Evolutionary conservation across 78 protist genomes (phyloP).

Genomic region (Salpingoeca rosetta): DNA sequence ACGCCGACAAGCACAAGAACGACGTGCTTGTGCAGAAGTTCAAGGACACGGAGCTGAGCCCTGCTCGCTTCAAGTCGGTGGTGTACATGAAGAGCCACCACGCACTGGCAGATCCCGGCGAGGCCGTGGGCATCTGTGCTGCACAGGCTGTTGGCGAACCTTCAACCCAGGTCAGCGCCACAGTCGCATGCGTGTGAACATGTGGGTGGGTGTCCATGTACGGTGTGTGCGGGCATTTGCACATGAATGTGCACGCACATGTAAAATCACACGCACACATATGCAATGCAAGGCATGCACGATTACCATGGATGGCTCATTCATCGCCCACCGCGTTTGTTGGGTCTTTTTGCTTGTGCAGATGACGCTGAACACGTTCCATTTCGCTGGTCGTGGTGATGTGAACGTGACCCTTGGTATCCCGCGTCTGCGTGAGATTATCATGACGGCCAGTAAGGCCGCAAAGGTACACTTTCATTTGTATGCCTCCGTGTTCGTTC

Average conservation of each 20-base stretch:
- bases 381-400: constrained; percentile 96
- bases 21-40: background rate
- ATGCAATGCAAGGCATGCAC: too few species aligned
- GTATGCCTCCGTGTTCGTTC: constrained; percentile 8
- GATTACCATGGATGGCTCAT: too few species aligned
- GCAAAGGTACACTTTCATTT: constrained; percentile 62
- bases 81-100: constrained; percentile 61
- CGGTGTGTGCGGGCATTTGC: too few species aligned
- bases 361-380: constrained; percentile 99
- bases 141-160: constrained; percentile 98
- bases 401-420: constrained; percentile 97
- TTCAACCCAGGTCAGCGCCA: too few species aligned
- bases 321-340: too few species aligned
- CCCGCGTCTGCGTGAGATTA: constrained; percentile 60
- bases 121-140: constrained; percentile 86
- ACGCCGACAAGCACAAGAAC: constrained; percentile 33
- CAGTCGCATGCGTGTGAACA: too few species aligned
- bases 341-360: too few species aligned
- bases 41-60: constrained; percentile 29
- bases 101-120: constrained; percentile 84
- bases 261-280: too few species aligned
- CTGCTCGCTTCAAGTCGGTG: background rate
- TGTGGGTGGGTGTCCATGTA: too few species aligned
- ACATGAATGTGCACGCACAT: too few species aligned
- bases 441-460: constrained; percentile 52